Base-by-base conservation (phyloP, 2,329 filamentous ascomycete genomes). In the Gliomastix tumulicola region DNA sequence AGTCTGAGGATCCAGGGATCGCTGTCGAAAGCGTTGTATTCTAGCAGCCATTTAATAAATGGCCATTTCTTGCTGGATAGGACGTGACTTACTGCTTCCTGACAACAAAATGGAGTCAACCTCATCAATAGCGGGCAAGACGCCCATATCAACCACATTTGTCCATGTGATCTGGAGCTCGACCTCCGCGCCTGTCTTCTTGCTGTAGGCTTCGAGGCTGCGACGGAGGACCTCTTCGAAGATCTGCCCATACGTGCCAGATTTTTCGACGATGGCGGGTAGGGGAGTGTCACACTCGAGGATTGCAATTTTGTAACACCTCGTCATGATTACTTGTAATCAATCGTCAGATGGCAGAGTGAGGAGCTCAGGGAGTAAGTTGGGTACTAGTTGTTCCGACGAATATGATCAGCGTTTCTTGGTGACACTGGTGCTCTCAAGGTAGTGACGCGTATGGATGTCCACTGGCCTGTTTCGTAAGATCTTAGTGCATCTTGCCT, bases 1-100 rank as follows among this genome's bases (percentile, higher is more conserved):
- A 71, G 52, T 13, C 54, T 53, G n/a, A 64, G 31, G 35, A 71
- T 69, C 67, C 66, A 71, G 1, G 56, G 48, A 22, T 65, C 56
- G 35, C 67, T 53, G 31, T 63, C 53, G 39, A 61, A 68, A 3
- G 66, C 59, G 15, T 62, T 66, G 44, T 63, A 55, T n/a, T n/a
- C n/a, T n/a, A 17, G 5, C 7, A 31, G n/a, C n/a, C n/a, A n/a
- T n/a, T n/a, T n/a, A n/a, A n/a, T n/a, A n/a, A n/a, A n/a, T n/a
- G n/a, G n/a, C n/a, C n/a, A n/a, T n/a, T n/a, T n/a, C n/a, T n/a
- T n/a, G n/a, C n/a, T n/a, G n/a, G n/a, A n/a, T n/a, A n/a, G n/a
- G n/a, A n/a, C n/a, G n/a, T n/a, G 8, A 38, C 36, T 38, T 32
- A 57, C 57, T 60, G 43, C 57, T 59, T 23, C 57, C 57, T 1